These are phyloP conservation scores for Venturia effusa DNA, from an alignment of 2,329 filamentous ascomycete species.

Conservation along the genomic window DNA sequence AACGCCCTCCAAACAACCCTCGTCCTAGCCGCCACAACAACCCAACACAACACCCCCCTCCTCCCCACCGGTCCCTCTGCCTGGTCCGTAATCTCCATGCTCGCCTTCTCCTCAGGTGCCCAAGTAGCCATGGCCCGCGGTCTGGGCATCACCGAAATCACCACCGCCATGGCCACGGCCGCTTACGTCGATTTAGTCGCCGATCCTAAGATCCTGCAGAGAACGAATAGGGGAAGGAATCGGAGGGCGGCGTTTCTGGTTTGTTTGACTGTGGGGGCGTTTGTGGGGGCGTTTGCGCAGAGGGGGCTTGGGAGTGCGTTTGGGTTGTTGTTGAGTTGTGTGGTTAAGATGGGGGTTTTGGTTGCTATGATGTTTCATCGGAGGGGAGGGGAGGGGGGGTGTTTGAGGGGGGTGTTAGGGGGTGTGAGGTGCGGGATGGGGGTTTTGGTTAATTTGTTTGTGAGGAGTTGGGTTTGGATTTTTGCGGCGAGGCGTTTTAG, in stretches of 20 bases:
- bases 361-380: background rate
- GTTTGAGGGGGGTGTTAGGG: background rate
- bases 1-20: slow-evolving; percentile 45
- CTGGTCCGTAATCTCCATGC: slow-evolving; percentile 36
- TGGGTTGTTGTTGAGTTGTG: background rate
- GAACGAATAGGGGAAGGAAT: slow-evolving; percentile 39
- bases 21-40: slow-evolving; percentile 41
- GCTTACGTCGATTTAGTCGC: slow-evolving; percentile 40
- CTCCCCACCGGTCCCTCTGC: slow-evolving; percentile 26
- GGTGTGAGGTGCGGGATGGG: too few relatives aligned
- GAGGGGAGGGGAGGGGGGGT: background rate
- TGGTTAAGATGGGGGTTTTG: background rate
- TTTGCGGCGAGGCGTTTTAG: too few relatives aligned
- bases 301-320: background rate
- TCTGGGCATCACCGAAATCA: slow-evolving; percentile 49
- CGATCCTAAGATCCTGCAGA: slow-evolving; percentile 38
- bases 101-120: slow-evolving; percentile 46
- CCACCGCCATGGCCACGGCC: slow-evolving; percentile 53
- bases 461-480: too few relatives aligned
- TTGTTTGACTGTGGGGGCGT: slow-evolving; percentile 36
- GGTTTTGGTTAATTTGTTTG: too few relatives aligned
- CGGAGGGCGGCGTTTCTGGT: slow-evolving; percentile 40
- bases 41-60: slow-evolving; percentile 31
- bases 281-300: slow-evolving; percentile 37
- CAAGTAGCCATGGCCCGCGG: slow-evolving; percentile 49